phyloP scores from a whole-genome alignment of 2,329 filamentous ascomycete genomes.

The Nigrospora sphaerica region DNA sequence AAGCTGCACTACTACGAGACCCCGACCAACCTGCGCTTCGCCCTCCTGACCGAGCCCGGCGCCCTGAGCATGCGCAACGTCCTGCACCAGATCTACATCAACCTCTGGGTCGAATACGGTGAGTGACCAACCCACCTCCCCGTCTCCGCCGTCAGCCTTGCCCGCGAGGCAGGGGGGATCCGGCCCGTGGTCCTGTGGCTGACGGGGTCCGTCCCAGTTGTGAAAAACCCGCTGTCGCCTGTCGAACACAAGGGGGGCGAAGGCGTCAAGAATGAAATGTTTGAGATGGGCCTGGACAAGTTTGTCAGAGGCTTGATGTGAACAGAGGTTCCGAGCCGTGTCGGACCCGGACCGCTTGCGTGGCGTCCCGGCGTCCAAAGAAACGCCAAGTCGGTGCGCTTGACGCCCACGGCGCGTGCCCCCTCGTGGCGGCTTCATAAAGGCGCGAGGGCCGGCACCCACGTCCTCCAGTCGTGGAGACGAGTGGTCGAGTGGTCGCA shows the following conservation, averaged over 20 bases:
- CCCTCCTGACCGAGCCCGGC: conserved; percentile 89
- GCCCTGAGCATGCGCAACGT: conserved; percentile 89
- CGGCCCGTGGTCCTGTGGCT: not conserved
- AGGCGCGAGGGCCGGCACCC: too few species aligned
- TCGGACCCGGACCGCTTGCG: too few species aligned
- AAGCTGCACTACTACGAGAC: conserved; percentile 99
- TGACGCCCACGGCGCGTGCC: too few species aligned
- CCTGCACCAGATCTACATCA: conserved; percentile 96
- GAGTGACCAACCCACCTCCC: conserved; percentile 19
- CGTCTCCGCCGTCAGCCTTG: not conserved
- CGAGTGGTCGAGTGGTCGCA: too few species aligned
- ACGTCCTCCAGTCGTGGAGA: too few species aligned
- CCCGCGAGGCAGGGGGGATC: not conserved
- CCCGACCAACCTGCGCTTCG: conserved; percentile 88
- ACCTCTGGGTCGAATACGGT: conserved; percentile 95
- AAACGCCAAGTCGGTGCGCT: too few species aligned
- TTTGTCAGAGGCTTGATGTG: conserved; percentile 64
- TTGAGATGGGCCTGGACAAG: conserved; percentile 66
- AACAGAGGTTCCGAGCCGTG: conserved; percentile 11
- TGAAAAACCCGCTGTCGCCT: conserved; percentile 63
- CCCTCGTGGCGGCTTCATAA: too few species aligned
- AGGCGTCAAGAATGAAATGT: conserved; percentile 65
- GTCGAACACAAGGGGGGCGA: conserved; percentile 62
- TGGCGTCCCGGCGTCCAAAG: too few species aligned
- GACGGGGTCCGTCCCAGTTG: conserved; percentile 35